Conservation (phyloP, 108 stramenopile species). For the Schizochytrium sp. region DNA sequence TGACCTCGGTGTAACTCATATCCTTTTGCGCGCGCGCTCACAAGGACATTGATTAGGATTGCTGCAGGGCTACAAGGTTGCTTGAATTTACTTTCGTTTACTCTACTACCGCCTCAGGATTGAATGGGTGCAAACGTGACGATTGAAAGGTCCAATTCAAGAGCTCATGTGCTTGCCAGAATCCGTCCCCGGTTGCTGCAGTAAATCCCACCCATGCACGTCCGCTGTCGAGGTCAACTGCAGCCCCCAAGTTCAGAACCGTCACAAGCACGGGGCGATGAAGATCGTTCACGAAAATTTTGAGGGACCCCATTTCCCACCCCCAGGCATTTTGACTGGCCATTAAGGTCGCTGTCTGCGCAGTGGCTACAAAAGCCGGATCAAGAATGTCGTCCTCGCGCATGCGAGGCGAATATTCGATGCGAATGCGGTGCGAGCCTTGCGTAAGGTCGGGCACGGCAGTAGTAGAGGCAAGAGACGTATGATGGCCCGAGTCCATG, state of each 20-base stretch:
- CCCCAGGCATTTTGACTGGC: constrained; percentile 33
- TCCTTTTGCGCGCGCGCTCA: too few relatives aligned
- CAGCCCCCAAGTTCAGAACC: constrained; percentile 46
- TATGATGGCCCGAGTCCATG: background rate
- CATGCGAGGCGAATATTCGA: constrained; percentile 43
- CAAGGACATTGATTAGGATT: too few relatives aligned
- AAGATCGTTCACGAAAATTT: constrained; percentile 48
- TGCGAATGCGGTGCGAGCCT: constrained; percentile 27
- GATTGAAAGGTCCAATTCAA: constrained; percentile 36
- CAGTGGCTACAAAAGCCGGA: constrained; percentile 22
- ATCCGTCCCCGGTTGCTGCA: constrained; percentile 47
- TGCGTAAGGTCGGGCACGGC: constrained; percentile 44
- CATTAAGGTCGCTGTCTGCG: background rate
- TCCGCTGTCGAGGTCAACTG: constrained; percentile 42
- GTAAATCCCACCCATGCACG: constrained; percentile 60
- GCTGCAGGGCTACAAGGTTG: background rate
- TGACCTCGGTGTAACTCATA: too few relatives aligned
- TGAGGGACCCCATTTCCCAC: constrained; percentile 39
- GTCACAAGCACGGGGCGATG: constrained; percentile 39
- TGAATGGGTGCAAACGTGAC: background rate
- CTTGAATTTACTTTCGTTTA: background rate
- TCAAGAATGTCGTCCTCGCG: constrained; percentile 21
- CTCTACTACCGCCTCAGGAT: background rate
- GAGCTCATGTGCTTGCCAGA: constrained; percentile 56
- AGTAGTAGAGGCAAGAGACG: constrained; percentile 36